Base-by-base conservation (phyloP, 2,329 filamentous ascomycete species). In the Lecanosticta acicola region DNA sequence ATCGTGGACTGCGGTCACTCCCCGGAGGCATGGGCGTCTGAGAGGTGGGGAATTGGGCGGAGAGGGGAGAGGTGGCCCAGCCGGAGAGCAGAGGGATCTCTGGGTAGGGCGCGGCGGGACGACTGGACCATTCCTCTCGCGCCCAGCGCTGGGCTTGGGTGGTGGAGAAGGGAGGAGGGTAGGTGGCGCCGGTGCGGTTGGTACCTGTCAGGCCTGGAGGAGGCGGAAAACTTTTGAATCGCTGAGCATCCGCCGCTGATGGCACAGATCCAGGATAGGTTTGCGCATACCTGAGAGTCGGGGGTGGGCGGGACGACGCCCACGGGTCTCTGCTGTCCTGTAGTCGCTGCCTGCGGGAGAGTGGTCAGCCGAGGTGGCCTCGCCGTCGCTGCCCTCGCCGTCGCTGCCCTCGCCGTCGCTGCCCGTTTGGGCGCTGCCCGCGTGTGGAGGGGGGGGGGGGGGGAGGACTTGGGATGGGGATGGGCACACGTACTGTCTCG, bases 61-160 rank as follows among this genome's bases (percentile, higher is more conserved):
- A 39, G 7, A 60, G 48, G 32, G 59, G 57, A 17, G 59, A 58
- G 38, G 53, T 50, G n/a, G 58, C 56, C 59, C 59, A 61, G 42
- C 54, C 54, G 24, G 56, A 55, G 32, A 52, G 47, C 20, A 54
- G 45, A 17, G 47, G 45, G 29, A 46, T 46, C 16, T 62, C 59
- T 50, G 51, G 50, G 39, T 56, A 58, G 13, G 54, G 54, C n/a
- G 48, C 45, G 24, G 53, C 50, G 24, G 53, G 55, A 49, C 55
- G 58, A 37, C 52, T 57, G 34, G 54, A 50, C 56, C 59, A 57
- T 48, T 55, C 52, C 43, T 61, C 59, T 46, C 54, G 53, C 24
- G 55, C 53, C 53, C 57, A 59, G 48, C 51, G 54, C 34, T 59
- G 53, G 40, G 54, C 50, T 50, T 59, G 58, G 32, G 51, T 48